Evolutionary conservation across 2,329 filamentous ascomycete species (phyloP).

Genomic region (Trichoderma arundinaceum): DNA sequence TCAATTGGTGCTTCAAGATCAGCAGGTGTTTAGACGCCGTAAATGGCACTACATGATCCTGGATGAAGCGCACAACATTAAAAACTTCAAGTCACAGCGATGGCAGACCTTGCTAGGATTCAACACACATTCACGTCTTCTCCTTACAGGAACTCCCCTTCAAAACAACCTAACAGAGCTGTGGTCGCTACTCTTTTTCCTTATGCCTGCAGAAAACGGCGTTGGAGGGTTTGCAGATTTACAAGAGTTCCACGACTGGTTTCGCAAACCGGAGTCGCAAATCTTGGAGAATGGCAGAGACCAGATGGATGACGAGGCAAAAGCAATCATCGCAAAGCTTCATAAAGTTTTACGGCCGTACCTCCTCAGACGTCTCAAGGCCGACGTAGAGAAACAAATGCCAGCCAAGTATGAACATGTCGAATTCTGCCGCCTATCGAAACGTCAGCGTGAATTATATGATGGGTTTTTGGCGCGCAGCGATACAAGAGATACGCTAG

Average conservation of each 20-base stretch:
- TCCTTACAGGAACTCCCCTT: conserved; percentile 91
- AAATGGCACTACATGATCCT: conserved; percentile 98
- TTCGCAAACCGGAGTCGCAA: conserved; percentile 92
- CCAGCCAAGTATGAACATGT: conserved; percentile 97
- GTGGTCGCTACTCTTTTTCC: conserved; percentile 95
- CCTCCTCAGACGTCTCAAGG: conserved; percentile 86
- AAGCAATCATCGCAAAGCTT: conserved; percentile 87
- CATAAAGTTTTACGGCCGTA: conserved; percentile 95
- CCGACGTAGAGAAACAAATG: conserved; percentile 99
- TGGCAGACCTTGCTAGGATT: conserved; percentile 97
- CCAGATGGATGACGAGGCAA: conserved; percentile 91
- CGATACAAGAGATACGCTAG: conserved; percentile 85
- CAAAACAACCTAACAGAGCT: conserved; percentile 97
- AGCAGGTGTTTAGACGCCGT: conserved; percentile 89
- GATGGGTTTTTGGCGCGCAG: conserved; percentile 93
- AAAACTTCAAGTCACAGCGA: conserved; percentile 96
- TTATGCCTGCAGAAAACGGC: conserved; percentile 89
- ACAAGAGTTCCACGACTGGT: conserved; percentile 96
- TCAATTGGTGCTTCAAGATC: conserved; percentile 91
- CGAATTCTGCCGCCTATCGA: conserved; percentile 92
- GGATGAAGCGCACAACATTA: conserved; percentile 99
- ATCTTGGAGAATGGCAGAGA: conserved; percentile 94
- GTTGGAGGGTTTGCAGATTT: conserved; percentile 90
- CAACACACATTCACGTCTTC: conserved; percentile 83
- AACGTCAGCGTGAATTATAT: conserved; percentile 92